Conservation (phyloP, 352 stramenopile genomes). For the Phytopythium delawarense region DNA sequence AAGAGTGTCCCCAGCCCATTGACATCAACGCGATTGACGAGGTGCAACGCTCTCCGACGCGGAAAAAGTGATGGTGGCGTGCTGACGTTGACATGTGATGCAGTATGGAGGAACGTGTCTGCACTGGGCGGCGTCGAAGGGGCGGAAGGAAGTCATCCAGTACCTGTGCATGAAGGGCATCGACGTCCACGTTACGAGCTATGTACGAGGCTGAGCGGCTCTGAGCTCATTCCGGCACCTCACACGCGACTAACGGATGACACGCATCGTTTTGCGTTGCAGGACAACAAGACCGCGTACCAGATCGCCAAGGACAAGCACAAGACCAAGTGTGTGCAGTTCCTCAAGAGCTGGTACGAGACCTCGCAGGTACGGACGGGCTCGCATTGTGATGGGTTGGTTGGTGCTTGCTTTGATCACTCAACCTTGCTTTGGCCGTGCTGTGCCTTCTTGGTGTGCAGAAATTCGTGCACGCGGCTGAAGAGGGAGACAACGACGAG, state of each 20-base stretch:
- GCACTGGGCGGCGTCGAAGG: conserved; percentile 81
- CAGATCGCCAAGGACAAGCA: conserved; percentile 88
- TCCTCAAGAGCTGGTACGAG: conserved; percentile 87
- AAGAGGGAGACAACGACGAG: conserved; percentile 80
- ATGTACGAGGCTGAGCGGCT: conserved; percentile 38
- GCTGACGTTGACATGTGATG: not conserved
- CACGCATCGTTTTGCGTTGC: not conserved
- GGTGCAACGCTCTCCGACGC: conserved; percentile 20
- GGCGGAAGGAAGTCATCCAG: conserved; percentile 84
- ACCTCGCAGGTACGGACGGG: conserved; percentile 63
- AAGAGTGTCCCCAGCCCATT: conserved; percentile 75
- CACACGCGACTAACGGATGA: not conserved
- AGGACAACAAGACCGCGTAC: conserved; percentile 89
- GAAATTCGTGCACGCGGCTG: conserved; percentile 81
- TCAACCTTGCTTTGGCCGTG: not conserved
- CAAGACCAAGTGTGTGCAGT: conserved; percentile 84
- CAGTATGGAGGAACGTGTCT: conserved; percentile 84
- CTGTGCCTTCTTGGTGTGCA: conserved; percentile 10
- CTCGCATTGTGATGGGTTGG: not conserved
- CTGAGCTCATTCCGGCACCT: not conserved
- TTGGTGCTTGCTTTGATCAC: not conserved
- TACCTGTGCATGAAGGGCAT: conserved; percentile 88
- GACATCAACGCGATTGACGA: conserved; percentile 88
- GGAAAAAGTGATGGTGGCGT: not conserved
- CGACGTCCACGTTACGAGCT: conserved; percentile 87